These are phyloP conservation scores for Boletus rufocinnamomeus DNA, from an alignment of 768 basidiomycete genomes.

Conservation along the genomic window DNA sequence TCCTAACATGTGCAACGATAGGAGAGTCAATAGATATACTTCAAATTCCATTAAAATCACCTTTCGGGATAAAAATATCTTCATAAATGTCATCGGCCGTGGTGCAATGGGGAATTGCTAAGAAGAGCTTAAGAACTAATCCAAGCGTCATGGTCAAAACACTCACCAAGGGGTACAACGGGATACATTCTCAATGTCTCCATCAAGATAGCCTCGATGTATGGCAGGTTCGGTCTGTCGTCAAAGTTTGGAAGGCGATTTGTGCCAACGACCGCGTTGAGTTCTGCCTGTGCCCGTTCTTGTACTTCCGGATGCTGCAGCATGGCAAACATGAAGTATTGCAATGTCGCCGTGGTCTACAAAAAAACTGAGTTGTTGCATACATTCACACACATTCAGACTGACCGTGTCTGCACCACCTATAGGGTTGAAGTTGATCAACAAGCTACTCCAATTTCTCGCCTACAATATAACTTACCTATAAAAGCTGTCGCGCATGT, in stretches of 20 bases:
- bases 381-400: neutral
- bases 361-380: neutral
- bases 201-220: constrained; percentile 25
- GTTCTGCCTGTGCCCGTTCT: constrained; percentile 31
- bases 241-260: constrained; percentile 29
- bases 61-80: constrained; percentile 27
- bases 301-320: constrained; percentile 34
- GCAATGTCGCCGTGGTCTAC: constrained; percentile 13
- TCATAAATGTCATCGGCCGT: constrained; percentile 23
- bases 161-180: constrained; percentile 21
- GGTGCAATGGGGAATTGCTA: constrained; percentile 23
- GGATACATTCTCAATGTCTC: constrained; percentile 4
- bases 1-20: no score
- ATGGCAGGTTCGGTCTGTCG: constrained; percentile 30
- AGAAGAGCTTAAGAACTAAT: neutral
- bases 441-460: neutral
- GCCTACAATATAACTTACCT: neutral
- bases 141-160: neutral
- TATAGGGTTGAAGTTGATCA: neutral
- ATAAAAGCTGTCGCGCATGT: constrained; percentile 15
- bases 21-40: no score
- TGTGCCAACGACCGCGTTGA: constrained; percentile 32
- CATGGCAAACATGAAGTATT: constrained; percentile 37
- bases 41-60: constrained; percentile 1
- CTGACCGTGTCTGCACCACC: constrained; percentile 26